Percentiles rank a stretch among this genome's conserved stretches.
Conservation (phyloP, 1,284 basidiomycete genomes). For the Ceratobasidium sp. region DNA sequence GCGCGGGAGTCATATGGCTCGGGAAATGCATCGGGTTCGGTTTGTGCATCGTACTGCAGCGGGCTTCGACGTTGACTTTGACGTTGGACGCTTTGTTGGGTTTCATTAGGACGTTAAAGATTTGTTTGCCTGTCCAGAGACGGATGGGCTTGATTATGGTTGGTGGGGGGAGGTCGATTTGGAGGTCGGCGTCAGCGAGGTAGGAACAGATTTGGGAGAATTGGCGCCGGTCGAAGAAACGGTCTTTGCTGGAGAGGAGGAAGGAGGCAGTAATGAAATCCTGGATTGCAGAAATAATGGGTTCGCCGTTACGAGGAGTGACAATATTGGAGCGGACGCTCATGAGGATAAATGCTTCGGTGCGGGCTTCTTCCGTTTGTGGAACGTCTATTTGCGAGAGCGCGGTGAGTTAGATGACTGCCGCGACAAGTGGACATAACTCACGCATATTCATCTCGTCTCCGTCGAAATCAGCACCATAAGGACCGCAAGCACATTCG, state of each 20-base stretch:
- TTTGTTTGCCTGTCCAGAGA: conserved; percentile 98
- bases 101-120: conserved; percentile 96
- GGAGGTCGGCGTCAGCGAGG: conserved; percentile 89
- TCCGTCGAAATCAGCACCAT: conserved; percentile 99
- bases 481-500: conserved; percentile 99
- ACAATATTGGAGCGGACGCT: conserved; percentile 98
- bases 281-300: conserved; percentile 98
- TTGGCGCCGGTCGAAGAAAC: conserved; percentile 93
- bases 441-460: conserved; percentile 99
- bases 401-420: neutral
- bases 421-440: conserved; percentile 54
- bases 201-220: conserved; percentile 98
- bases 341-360: conserved; percentile 98
- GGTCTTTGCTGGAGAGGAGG: conserved; percentile 92
- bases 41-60: conserved; percentile 94
- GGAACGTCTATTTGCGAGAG: conserved; percentile 80
- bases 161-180: conserved; percentile 96
- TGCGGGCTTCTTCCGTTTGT: conserved; percentile 98
- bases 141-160: conserved; percentile 93
- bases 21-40: conserved; percentile 75
- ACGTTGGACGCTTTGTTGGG: conserved; percentile 90
- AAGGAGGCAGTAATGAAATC: conserved; percentile 99
- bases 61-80: conserved; percentile 95
- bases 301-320: conserved; percentile 96
- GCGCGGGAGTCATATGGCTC: conserved; percentile 69